A percentile compares a stretch with the other conserved stretches of the same genome.
Evolutionary conservation across 805 yeast species (phyloP).

Genomic region (Wilhelminamyces savonicus): DNA sequence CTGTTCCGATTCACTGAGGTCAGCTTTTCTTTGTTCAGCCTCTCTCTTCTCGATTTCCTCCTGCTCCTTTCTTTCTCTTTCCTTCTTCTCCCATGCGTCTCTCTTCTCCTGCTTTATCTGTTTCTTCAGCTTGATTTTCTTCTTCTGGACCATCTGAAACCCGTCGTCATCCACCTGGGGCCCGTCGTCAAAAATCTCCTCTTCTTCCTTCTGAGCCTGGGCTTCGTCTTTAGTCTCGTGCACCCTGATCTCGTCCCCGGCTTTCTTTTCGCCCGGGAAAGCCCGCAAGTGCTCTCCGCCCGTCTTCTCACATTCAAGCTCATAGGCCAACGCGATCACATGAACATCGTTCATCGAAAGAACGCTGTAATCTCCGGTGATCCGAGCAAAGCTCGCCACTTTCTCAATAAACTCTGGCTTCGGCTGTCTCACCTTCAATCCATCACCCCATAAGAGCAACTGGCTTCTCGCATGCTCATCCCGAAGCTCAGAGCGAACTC

Average conservation of each 20-base stretch:
- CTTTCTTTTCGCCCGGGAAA: conserved; percentile 58
- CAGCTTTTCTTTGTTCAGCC: too few relatives aligned
- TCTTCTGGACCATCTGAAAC: conserved; percentile 13
- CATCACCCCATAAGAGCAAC: conserved; percentile 73
- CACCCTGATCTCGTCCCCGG: conserved; percentile 1
- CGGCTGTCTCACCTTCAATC: conserved; percentile 72
- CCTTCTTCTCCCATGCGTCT: conserved; percentile 1
- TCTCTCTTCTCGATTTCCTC: conserved; percentile 56
- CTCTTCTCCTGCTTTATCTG: conserved; percentile 4
- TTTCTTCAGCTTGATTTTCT: conserved; percentile 4
- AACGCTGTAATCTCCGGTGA: conserved; percentile 89
- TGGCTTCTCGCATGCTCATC: conserved; percentile 83
- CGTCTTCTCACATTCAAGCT: conserved; percentile 67
- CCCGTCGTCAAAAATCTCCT: conserved; percentile 2
- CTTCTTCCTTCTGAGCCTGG: conserved; percentile 4
- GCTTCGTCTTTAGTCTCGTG: conserved; percentile 8
- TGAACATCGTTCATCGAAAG: conserved; percentile 89
- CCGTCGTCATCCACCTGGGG: conserved; percentile 15
- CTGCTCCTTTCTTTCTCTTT: conserved; percentile 55
- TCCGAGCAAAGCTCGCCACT: conserved; percentile 70
- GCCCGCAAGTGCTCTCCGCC: conserved; percentile 66
- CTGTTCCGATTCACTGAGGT: neutral
- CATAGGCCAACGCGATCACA: conserved; percentile 85
- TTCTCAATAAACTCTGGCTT: conserved; percentile 51
- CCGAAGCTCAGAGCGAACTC: conserved; percentile 78